Conservation (phyloP, 83 land plant genomes). For the Picea abies region DNA sequence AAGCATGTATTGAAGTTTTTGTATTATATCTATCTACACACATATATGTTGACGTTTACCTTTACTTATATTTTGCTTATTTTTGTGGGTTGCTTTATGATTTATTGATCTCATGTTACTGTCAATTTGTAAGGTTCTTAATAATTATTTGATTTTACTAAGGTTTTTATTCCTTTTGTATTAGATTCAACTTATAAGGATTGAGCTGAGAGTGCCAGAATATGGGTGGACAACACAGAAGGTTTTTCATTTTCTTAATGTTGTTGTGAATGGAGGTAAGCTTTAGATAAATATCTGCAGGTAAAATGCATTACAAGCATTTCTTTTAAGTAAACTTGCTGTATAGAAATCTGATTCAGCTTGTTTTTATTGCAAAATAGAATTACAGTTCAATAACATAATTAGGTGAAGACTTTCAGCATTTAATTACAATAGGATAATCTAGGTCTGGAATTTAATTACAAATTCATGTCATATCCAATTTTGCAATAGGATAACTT, state of each 20-base stretch:
- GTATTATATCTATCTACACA: too few relatives aligned
- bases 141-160: background rate
- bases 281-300: constrained; percentile 1
- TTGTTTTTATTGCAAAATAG: background rate
- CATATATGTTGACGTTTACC: too few relatives aligned
- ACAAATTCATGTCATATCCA: background rate
- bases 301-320: background rate
- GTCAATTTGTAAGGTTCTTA: background rate
- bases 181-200: constrained; percentile 81
- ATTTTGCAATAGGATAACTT: background rate
- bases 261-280: constrained; percentile 86
- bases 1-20: too few relatives aligned
- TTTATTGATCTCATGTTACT: background rate
- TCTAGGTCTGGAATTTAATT: background rate
- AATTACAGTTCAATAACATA: too few relatives aligned
- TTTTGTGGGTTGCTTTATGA: background rate
- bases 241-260: too few relatives aligned
- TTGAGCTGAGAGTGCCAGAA: constrained; percentile 86
- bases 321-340: background rate
- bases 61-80: too few relatives aligned
- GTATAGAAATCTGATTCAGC: background rate
- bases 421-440: background rate
- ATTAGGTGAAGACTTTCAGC: too few relatives aligned
- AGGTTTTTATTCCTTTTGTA: constrained; percentile 14
- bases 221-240: constrained; percentile 96